These are phyloP conservation scores for Saccharomyces kudriavzevii DNA, from an alignment of 805 yeast species.

Conservation along the genomic window DNA sequence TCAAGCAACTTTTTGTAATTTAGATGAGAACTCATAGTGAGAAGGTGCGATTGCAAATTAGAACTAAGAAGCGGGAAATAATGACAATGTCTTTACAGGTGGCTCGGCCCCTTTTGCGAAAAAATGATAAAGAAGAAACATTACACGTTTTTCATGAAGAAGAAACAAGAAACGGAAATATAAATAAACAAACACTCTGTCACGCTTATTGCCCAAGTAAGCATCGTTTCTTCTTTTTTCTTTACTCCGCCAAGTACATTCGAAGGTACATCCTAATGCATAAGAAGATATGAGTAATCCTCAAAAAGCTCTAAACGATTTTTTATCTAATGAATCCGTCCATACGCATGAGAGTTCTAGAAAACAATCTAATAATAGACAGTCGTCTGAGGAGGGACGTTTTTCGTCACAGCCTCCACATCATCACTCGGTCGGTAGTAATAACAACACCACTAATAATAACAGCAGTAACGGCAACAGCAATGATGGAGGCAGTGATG, in stretches of 20 bases:
- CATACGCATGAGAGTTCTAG: neutral
- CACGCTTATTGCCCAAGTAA: neutral
- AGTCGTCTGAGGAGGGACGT: neutral
- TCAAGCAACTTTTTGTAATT: neutral
- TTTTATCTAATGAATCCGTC: neutral
- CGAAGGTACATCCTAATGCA: neutral
- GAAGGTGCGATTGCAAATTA: neutral
- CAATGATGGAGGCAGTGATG: conserved; percentile 1
- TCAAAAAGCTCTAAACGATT: neutral
- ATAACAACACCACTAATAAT: neutral
- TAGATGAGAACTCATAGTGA: neutral
- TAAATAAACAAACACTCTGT: neutral
- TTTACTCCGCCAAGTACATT: neutral
- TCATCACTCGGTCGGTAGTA: neutral
- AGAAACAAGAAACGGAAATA: neutral
- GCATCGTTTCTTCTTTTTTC: neutral
- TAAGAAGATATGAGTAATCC: neutral
- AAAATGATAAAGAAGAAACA: neutral
- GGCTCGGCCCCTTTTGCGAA: neutral
- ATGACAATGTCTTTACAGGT: neutral
- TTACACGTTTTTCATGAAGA: neutral
- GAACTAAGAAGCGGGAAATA: neutral
- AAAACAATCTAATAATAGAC: neutral
- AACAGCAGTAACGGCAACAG: neutral
- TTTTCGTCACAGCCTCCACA: neutral